Evolutionary conservation across 352 stramenopile species (phyloP), one percentile per base, ranked within the genome.

Genomic region (Phytopythium aichiense): DNA sequence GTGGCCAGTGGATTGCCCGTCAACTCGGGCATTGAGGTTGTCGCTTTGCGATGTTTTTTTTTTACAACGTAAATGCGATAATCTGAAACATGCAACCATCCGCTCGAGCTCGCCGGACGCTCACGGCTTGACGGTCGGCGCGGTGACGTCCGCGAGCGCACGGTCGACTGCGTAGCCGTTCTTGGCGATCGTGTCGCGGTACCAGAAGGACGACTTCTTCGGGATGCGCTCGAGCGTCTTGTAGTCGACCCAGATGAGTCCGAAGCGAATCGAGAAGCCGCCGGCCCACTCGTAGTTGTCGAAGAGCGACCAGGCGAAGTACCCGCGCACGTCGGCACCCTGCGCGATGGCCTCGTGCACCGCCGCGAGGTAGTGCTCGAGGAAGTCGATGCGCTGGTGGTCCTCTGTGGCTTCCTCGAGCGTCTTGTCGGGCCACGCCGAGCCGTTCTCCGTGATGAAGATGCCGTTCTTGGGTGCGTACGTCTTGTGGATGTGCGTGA

Each of bases 361-460:
- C 51, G 74, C 76, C 33, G 72, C 65, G 54, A 97, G 78, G 73
- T 97, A 95, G 23, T 67, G 71, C 28, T 88, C 72, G 48, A 94
- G 84, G 69, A 87, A 97, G 9, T 90, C 58, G 58, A 88, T 69
- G 37, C 92, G 72, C 30, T 74, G 78, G 40, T 77, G 68, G 64
- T 97, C 89, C 28, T 91, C 66, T 45, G 87, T 60, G 1, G 85
- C 82, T 55, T 79, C 74, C 33, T 77, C 72, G 54, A 92, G 83
- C 56, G 89, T 68, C 65, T 81, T 78, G 58, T 74, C 72, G 0
- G 75, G 64, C 51, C 70, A 76, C 1, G 84, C 78, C 30, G 76
- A 89, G 28, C 94, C 94, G 72, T 98, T 98, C 68, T 98, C 94
- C 7, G 94, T 98, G 38, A 98, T 85, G 56, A 84, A 79, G 53